Evolutionary conservation across 768 basidiomycete genomes (phyloP), one percentile per base, ranked within the genome.

Genomic region (Termitomyces heimii): DNA sequence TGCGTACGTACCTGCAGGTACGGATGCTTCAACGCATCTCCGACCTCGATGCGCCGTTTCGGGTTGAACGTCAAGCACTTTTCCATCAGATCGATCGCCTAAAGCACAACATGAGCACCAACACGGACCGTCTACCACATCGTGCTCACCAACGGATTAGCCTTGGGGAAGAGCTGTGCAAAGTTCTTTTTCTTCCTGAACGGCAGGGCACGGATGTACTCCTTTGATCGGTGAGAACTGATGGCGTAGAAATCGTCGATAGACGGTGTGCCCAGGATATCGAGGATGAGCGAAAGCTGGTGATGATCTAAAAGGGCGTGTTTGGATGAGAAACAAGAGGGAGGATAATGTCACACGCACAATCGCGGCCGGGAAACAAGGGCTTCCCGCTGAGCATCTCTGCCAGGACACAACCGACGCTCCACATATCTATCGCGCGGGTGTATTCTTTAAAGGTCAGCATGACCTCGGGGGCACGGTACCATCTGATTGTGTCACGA

Each of bases 391-490:
- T 85, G 0, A 95, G 75, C 92, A 95, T 94, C 73, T 95, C 94
- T 7, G 94, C 95, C 48, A 92, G 73, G 2, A 92, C 85, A 67
- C 91, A 93, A 1, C 91, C 89, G 20, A 92, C 89, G 57, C 84
- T 85, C 92, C 91, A 94, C 68, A 93, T 81, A 62, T 92, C 90
- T 70, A 92, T 89, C 0, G 88, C 88, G 34, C 83, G 82, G 5
- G 93, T 94, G 69, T 98, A 98, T 75, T 95, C 88, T 67, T 95
- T 94, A 77, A 97, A 98, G 0, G 93, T 96, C 35, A 98, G 81
- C 96, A 98, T 98, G 60, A 98, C 92, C 70, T 98, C 96, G 0
- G 96, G 96, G 0, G 96, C 96, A 31, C 96, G 85, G 69, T 98
- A 98, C 96, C 96, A 98, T 66, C 93, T 86, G 4, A n/a, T 20